These are phyloP conservation scores for Lichtheimia ornata DNA, from an alignment of 371 early-diverging fungal genomes.

Conservation along the genomic window DNA sequence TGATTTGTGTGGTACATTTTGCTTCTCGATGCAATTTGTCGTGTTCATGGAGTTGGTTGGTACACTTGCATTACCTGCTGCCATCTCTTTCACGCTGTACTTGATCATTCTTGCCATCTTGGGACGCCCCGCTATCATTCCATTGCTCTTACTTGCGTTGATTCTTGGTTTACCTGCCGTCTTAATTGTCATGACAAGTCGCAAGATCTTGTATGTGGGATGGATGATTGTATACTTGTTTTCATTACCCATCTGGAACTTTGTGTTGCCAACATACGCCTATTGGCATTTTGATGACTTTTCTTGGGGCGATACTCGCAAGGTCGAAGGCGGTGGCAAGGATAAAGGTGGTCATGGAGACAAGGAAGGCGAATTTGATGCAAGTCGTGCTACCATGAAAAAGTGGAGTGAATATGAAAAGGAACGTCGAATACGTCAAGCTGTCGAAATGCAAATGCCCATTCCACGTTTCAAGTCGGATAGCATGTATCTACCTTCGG, in stretches of 20 bases:
- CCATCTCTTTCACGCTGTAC: conserved; percentile 73
- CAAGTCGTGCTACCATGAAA: conserved; percentile 56
- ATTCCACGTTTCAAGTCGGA: conserved; percentile 1
- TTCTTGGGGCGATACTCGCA: conserved; percentile 95
- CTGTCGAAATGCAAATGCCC: conserved; percentile 8
- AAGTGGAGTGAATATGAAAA: conserved; percentile 74
- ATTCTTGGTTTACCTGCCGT: conserved; percentile 84
- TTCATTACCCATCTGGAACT: conserved; percentile 95
- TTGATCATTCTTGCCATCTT: conserved; percentile 50
- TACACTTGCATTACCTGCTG: conserved; percentile 82
- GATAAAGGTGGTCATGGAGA: conserved; percentile 75
- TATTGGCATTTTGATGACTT: conserved; percentile 99
- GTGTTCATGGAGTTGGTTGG: conserved; percentile 85
- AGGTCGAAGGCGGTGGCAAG: conserved; percentile 70
- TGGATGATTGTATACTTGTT: conserved; percentile 96
- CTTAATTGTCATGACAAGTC: conserved; percentile 87
- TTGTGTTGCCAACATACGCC: conserved; percentile 93
- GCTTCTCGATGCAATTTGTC: conserved; percentile 92
- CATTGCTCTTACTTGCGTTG: conserved; percentile 68
- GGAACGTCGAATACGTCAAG: conserved; percentile 36
- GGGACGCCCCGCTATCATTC: conserved; percentile 63
- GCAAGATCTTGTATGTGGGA: conserved; percentile 86
- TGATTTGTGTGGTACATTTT: conserved; percentile 89
- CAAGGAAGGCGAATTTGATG: conserved; percentile 75
- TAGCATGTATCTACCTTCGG: too few relatives aligned